Base-by-base conservation (phyloP, 1,284 basidiomycete species). In the Leccinum subrobustum region DNA sequence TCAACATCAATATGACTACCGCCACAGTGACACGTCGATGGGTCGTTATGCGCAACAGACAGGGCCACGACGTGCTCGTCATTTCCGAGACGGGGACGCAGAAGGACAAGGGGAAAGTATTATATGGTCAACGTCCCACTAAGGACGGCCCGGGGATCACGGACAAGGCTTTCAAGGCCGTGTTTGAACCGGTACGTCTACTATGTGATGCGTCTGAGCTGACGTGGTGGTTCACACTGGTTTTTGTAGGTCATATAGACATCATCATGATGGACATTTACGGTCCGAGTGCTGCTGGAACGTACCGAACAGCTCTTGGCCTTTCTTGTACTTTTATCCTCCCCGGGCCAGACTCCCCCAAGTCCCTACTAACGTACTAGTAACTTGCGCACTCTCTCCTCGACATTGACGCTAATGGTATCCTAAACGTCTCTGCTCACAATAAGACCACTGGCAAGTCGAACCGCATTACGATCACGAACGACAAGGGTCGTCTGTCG, bases 371-470 rank as follows among this genome's bases (percentile, higher is more conserved):
- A 25, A 25, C 25, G 25, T 25, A 25, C 25, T 25, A 25, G 25
- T 25, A 25, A 25, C 25, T 25, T 25, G 25, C 25, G 25, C 25
- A 25, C 25, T 25, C 25, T 25, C 25, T 25, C 25, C 25, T 99
- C 82, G 96, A 99, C 73, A 95, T 99, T 65, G 96, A 98, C 73
- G 96, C 96, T 75, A 98, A 98, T 82, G 94, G 93, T 83, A 97
- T 98, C 77, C 78, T 98, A 70, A 98, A 97, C 79, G 96, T 98
- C 71, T 94, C 92, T 54, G 96, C 96, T 42, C 83, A 91, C 61
- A 96, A 98, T 82, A 98, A 98, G 87, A 96, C 95, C 33, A 97
- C 96, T 66, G 96, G 97, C 73, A 98, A 98, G 80, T 93, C 91
- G 60, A 93, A 91, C 79, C 89, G 91, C 72, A 97, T 98, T 80